Conservation (phyloP, 805 yeast species). For the Myxozyma lipomycoides region DNA sequence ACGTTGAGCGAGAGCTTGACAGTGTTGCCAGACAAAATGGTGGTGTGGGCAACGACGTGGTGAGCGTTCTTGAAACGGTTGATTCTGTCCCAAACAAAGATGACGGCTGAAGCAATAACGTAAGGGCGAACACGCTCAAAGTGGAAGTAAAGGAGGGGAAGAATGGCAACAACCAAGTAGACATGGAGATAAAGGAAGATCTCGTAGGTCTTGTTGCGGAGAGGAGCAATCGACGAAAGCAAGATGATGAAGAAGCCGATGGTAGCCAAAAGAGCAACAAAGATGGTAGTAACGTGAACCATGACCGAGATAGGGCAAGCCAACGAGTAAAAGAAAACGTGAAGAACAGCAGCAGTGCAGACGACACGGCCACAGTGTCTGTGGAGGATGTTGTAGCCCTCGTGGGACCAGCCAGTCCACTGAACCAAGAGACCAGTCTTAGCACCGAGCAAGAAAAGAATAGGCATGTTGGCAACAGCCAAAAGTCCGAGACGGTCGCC, state of each 20-base stretch:
- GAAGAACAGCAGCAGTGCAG: constrained; percentile 25
- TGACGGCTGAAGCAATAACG: constrained; percentile 27
- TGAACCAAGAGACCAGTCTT: constrained; percentile 28
- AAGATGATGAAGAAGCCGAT: constrained; percentile 23
- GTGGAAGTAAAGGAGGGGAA: constrained; percentile 28
- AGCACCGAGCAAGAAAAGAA: constrained; percentile 28
- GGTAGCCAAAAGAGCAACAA: constrained; percentile 24
- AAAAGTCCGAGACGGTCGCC: constrained; percentile 29
- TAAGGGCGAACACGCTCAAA: constrained; percentile 29
- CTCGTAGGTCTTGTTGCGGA: constrained; percentile 27
- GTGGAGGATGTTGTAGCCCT: constrained; percentile 29
- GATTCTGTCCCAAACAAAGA: constrained; percentile 27
- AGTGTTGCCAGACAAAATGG: constrained; percentile 28
- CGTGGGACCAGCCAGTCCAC: constrained; percentile 30
- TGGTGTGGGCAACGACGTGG: constrained; percentile 24
- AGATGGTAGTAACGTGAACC: constrained; percentile 29
- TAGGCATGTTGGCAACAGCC: constrained; percentile 28
- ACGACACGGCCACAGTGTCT: constrained; percentile 29
- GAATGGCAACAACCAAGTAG: constrained; percentile 27
- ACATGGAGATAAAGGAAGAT: constrained; percentile 27
- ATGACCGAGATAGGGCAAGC: constrained; percentile 26
- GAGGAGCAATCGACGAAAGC: constrained; percentile 27
- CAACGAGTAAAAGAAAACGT: constrained; percentile 24
- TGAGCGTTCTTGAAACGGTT: constrained; percentile 25
- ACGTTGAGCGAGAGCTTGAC: constrained; percentile 26